phyloP scores from a whole-genome alignment of 495 filamentous ascomycete genomes.

The Lasiosphaeriaceae sp. region DNA sequence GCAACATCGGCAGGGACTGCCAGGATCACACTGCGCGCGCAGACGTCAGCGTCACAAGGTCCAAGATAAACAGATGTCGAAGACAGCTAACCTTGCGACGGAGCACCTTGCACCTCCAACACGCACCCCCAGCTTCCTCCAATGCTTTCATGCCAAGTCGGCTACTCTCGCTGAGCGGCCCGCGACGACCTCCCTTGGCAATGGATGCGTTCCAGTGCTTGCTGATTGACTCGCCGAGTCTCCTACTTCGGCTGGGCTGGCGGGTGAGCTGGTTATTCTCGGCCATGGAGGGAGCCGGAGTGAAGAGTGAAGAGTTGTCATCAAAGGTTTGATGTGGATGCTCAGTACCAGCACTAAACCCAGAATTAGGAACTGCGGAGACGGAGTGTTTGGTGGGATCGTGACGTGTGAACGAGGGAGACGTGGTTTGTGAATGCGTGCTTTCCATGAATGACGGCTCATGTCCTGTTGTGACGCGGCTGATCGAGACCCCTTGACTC shows the following conservation, averaged over 20 bases:
- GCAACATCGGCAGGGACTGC: slow-evolving; percentile 27
- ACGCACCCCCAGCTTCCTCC: slow-evolving; percentile 26
- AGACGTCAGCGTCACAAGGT: background rate
- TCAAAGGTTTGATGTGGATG: too few species aligned
- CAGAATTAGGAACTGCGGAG: background rate
- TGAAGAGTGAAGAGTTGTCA: too few species aligned
- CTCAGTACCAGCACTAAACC: background rate
- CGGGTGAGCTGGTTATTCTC: slow-evolving; percentile 13
- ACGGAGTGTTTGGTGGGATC: background rate
- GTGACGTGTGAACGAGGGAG: background rate
- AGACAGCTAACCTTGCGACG: slow-evolving; percentile 23
- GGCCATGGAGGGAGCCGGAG: background rate
- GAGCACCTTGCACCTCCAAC: slow-evolving; percentile 36
- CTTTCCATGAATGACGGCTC: background rate
- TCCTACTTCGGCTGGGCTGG: slow-evolving; percentile 22
- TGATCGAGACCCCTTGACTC: slow-evolving; percentile 17
- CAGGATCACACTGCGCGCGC: slow-evolving; percentile 26
- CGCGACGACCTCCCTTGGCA: slow-evolving; percentile 25
- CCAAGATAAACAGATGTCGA: background rate
- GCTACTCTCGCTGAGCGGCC: slow-evolving; percentile 23
- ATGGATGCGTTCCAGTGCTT: slow-evolving; percentile 29
- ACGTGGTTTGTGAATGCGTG: background rate
- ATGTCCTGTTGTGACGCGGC: slow-evolving; percentile 4
- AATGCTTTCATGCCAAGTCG: slow-evolving; percentile 25
- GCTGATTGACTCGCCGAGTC: slow-evolving; percentile 28